Base-by-base conservation (phyloP, 2,329 filamentous ascomycete genomes). In the Alternaria tenuissima region DNA sequence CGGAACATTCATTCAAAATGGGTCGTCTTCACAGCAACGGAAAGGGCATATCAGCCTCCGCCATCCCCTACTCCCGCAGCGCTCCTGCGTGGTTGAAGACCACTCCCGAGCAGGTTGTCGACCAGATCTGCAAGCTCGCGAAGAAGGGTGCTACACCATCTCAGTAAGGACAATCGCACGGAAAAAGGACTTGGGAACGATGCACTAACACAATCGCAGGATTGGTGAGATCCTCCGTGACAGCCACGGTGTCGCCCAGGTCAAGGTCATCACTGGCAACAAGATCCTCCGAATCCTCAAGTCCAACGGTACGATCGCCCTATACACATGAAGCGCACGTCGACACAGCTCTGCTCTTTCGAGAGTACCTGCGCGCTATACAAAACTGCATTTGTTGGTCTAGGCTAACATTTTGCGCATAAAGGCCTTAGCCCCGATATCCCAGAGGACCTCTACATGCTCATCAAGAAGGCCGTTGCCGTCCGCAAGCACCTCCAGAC, bases 401-500 rank as follows among this genome's bases (percentile, higher is more conserved):
- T 74, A 68, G 65, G 68, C 76, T 77, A 75, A 78, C 73, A 74
- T 71, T 68, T 71, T 67, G 72, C 73, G 56, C 66, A 65, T 70
- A 43, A 55, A 99, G 95, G 95, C 87, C 93, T 99, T 82, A 94
- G 95, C 77, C 95, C 96, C 82, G 94, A 98, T 83, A 90, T 99
- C 78, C 95, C 96, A 81, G 95, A 99, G 90, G 95, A 99, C 85
- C 91, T 98, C 76, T 99, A 98, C 91, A 96, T 97, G 92, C 88
- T 98, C 83, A 98, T 98, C 92, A 97, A 97, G 92, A 99, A 99
- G 93, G 94, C 96, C 81, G 79, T 76, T 59, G 71, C 74, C 81
- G 95, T 99, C 87, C 94, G 95, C 87, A 99, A 99, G 92, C 96
- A 99, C 87, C 93, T 99, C 76, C 93, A 97, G 90, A 93, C 93